Base-by-base conservation (phyloP, 2,329 filamentous ascomycete species). In the Fusarium robinianum region DNA sequence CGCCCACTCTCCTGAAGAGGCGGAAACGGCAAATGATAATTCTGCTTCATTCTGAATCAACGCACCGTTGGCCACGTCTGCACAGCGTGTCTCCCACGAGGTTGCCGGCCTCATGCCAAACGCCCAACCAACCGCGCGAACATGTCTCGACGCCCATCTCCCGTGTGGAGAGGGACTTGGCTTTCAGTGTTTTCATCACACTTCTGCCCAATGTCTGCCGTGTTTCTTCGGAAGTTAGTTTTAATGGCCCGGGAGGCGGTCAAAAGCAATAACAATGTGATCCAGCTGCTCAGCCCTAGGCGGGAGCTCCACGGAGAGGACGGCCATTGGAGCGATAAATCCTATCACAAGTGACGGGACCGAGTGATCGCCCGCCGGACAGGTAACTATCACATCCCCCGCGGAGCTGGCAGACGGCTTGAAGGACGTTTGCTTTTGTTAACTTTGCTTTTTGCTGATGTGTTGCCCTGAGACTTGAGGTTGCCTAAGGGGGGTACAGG, bases 331-430 rank as follows among this genome's bases (percentile, higher is more conserved):
- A 36, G 24, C 15, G 16, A 27, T 22, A 21, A 12, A 10, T 12
- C 18, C 23, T 60, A 37, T 60, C 49, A 55, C 32, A 56, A 49
- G 44, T 52, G 51, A 56, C 31, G 44, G 38, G 17, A 43, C 26
- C 30, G 38, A 29, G 19, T 19, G 40, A 58, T 52, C 47, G 40
- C 18, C 23, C 34, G 24, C 8, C 22, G 19, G 40, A 48, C 35
- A 29, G 33, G 27, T 19, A 25, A 15, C 22, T 6, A 29, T 51
- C 21, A 10, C 23, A 38, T 42, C 27, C 25, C 40, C 32, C 26
- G 17, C 26, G 32, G 24, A n/a, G 22, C 18, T 24, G 21, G 12
- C n/a, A 25, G 25, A n/a, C 24, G 32, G 34, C 42, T 34, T 19
- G n/a, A n/a, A 14, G 30, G 21, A 5, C 8, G 14, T 49, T 40